These are phyloP conservation scores for Arabidopsis lyrata DNA, from an alignment of 441 rosid species.

Conservation along the genomic window DNA sequence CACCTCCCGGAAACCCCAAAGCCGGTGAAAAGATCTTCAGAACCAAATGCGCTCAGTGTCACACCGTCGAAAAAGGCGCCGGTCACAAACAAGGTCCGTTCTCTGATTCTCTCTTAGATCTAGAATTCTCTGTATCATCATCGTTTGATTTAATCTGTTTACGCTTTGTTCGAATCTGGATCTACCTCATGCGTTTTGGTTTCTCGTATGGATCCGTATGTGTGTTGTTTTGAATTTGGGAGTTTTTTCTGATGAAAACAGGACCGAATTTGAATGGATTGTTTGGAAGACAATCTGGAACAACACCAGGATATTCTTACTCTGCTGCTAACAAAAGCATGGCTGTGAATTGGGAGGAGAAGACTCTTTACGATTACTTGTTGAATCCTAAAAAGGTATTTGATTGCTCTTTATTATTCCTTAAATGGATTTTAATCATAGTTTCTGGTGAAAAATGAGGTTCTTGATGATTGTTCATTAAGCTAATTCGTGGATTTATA, in stretches of 20 bases:
- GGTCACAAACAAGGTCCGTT: slow-evolving; percentile 89
- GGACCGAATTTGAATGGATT: slow-evolving; percentile 87
- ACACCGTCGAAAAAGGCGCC: slow-evolving; percentile 86
- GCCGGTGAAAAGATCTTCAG: slow-evolving; percentile 82
- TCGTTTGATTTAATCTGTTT: not conserved
- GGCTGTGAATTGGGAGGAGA: slow-evolving; percentile 74
- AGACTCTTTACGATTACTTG: slow-evolving; percentile 70
- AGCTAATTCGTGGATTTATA: not conserved
- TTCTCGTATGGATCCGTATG: not conserved
- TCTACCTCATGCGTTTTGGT: not conserved
- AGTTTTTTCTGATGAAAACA: slow-evolving; percentile 18
- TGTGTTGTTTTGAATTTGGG: not conserved
- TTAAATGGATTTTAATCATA: not conserved
- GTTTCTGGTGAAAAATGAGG: not conserved
- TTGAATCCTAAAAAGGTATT: slow-evolving; percentile 75
- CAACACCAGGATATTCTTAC: slow-evolving; percentile 73
- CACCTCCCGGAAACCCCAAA: slow-evolving; percentile 69
- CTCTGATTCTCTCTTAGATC: slow-evolving; percentile 13
- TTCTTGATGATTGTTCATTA: slow-evolving; percentile 1
- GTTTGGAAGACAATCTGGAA: slow-evolving; percentile 88
- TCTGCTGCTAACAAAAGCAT: slow-evolving; percentile 74
- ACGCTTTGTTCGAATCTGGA: not conserved
- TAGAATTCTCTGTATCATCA: not conserved
- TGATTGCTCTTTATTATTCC: not conserved
- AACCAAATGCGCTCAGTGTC: slow-evolving; percentile 91